Evolutionary conservation across 163 green algal genomes (phyloP).

Genomic region (Scenedesmus sp.): DNA sequence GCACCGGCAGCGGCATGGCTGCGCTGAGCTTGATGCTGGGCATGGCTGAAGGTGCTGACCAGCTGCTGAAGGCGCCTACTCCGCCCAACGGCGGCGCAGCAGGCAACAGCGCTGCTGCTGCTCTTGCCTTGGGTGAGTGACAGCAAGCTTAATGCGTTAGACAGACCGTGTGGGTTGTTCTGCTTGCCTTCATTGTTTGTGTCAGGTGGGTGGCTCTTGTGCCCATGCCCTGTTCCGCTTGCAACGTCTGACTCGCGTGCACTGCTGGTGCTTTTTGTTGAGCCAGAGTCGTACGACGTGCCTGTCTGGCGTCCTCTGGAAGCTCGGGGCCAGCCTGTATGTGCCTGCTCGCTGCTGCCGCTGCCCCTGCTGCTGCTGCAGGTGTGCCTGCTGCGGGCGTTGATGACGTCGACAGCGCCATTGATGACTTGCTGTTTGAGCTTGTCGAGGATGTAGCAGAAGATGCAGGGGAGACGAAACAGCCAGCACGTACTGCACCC

Average conservation of each 20-base stretch:
- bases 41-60: slow-evolving; percentile 15
- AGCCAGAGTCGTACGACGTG: too few species aligned
- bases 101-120: not conserved
- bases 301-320: not conserved
- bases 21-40: not conserved
- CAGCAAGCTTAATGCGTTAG: too few species aligned
- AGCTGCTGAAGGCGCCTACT: not conserved
- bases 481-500: not conserved
- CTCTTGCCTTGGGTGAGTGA: not conserved
- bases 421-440: slow-evolving; percentile 31
- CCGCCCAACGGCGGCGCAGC: not conserved
- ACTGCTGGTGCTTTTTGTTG: too few species aligned
- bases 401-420: not conserved
- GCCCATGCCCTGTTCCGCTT: too few species aligned
- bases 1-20: not conserved
- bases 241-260: too few species aligned
- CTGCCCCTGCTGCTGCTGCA: not conserved
- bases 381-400: not conserved
- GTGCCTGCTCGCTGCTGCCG: not conserved
- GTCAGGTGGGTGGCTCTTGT: not conserved
- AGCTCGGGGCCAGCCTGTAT: not conserved
- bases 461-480: not conserved
- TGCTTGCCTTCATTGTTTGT: not conserved
- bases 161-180: too few species aligned
- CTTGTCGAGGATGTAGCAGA: slow-evolving; percentile 43